Conservation (phyloP, 2,329 filamentous ascomycete species). For the Colletotrichum sp. region DNA sequence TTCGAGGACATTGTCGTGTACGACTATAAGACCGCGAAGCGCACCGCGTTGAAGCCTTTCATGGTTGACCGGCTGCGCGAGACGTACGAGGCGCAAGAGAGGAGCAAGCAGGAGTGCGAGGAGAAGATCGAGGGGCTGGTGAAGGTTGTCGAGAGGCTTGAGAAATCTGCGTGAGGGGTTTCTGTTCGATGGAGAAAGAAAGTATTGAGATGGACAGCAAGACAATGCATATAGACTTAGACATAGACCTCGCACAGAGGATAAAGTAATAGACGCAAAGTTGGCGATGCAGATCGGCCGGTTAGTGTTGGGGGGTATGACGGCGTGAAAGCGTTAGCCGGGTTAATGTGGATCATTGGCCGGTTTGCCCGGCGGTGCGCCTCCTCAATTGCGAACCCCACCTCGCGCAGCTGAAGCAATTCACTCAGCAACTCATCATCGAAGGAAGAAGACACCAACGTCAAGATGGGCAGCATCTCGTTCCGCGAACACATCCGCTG, state of each 20-base stretch:
- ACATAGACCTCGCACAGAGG: conserved; percentile 5
- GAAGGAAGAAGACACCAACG: not conserved
- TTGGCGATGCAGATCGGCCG: not conserved
- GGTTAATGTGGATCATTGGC: conserved; percentile 6
- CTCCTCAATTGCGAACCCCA: not conserved
- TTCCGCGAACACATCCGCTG: conserved; percentile 64
- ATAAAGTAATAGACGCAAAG: not conserved
- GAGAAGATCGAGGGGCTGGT: conserved; percentile 20
- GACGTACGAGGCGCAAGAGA: conserved; percentile 39
- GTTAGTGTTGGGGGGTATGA: not conserved
- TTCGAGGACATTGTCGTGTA: conserved; percentile 82
- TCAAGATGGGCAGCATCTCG: conserved; percentile 56
- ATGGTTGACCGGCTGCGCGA: conserved; percentile 42
- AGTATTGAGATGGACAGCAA: not conserved
- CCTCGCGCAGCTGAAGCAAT: not conserved
- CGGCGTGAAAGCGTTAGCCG: not conserved
- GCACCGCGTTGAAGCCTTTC: conserved; percentile 43
- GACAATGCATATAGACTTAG: conserved; percentile 1
- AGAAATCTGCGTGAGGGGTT: not conserved
- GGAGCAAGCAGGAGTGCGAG: conserved; percentile 22
- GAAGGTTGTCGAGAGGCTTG: conserved; percentile 11
- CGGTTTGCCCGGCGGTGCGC: not conserved
- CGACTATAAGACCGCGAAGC: conserved; percentile 53
- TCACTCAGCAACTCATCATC: not conserved
- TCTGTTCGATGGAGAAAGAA: not conserved